Conservation (phyloP, 2,329 filamentous ascomycete species). For the Tolypocladium tropicale region DNA sequence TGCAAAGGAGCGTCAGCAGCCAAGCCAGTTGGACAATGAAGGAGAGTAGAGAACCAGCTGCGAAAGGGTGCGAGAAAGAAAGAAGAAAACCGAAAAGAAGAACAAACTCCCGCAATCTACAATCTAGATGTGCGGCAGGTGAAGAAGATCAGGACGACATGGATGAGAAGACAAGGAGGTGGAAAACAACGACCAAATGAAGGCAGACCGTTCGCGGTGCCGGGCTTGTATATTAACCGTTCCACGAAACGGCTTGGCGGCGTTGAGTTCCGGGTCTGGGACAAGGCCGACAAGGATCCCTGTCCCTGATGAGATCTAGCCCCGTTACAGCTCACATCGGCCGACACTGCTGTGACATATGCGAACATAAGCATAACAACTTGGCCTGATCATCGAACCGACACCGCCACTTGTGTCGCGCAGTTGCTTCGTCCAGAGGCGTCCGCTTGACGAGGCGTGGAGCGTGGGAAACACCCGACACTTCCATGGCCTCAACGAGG, state of each 20-base stretch:
- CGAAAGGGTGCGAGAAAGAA: conserved; percentile 15
- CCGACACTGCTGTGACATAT: conserved; percentile 9
- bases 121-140: background rate
- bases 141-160: background rate
- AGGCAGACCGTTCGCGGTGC: background rate
- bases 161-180: conserved; percentile 7
- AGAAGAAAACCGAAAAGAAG: background rate
- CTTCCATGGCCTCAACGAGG: background rate
- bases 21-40: conserved; percentile 44
- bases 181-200: background rate
- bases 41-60: conserved; percentile 19
- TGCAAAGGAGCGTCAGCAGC: conserved; percentile 44
- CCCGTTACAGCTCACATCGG: conserved; percentile 14
- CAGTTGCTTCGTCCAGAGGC: background rate
- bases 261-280: conserved; percentile 9
- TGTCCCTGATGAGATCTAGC: conserved; percentile 14
- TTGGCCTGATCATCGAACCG: conserved; percentile 8
- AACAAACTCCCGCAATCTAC: background rate
- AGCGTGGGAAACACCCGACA: background rate
- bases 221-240: conserved; percentile 1
- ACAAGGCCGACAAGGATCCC: conserved; percentile 5
- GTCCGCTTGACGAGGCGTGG: background rate
- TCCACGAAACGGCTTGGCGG: conserved; percentile 11
- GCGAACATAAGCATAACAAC: conserved; percentile 10
- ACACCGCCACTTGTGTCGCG: conserved; percentile 1